A percentile compares a stretch with the other conserved stretches of the same genome.
These are phyloP conservation scores for Ascochyta koolunga DNA, from an alignment of 2,329 filamentous ascomycete genomes.

Conservation along the genomic window DNA sequence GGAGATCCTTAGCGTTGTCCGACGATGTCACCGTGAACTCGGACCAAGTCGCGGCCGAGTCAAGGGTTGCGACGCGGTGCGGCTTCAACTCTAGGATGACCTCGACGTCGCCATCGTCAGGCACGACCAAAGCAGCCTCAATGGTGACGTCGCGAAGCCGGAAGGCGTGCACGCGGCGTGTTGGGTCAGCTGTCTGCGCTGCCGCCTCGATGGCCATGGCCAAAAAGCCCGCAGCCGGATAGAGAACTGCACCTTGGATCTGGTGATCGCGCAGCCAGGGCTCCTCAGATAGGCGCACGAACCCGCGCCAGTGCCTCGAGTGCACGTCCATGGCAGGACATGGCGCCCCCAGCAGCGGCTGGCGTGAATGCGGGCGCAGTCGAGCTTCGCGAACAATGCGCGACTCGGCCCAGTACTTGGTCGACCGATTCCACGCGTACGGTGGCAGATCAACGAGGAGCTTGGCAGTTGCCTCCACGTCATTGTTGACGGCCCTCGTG, in stretches of 20 bases:
- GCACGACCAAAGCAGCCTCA: neutral
- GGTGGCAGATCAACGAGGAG: conserved; percentile 30
- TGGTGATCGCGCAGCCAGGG: conserved; percentile 28
- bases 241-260: conserved; percentile 30
- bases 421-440: conserved; percentile 45
- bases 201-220: conserved; percentile 27
- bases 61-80: neutral
- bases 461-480: neutral
- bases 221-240: conserved; percentile 20
- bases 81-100: neutral
- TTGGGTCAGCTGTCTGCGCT: conserved; percentile 8
- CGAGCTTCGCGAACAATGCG: neutral
- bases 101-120: neutral
- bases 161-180: neutral
- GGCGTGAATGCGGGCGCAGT: neutral
- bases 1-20: neutral
- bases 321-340: conserved; percentile 17
- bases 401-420: conserved; percentile 34
- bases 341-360: conserved; percentile 22
- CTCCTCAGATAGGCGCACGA: conserved; percentile 28
- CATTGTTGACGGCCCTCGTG: neutral
- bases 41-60: neutral
- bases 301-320: conserved; percentile 32
- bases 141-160: neutral
- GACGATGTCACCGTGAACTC: neutral